Evolutionary conservation across 164 flowering plant genomes (phyloP), one percentile per base, ranked within the genome.

Genomic region (Vitis rupestris): DNA sequence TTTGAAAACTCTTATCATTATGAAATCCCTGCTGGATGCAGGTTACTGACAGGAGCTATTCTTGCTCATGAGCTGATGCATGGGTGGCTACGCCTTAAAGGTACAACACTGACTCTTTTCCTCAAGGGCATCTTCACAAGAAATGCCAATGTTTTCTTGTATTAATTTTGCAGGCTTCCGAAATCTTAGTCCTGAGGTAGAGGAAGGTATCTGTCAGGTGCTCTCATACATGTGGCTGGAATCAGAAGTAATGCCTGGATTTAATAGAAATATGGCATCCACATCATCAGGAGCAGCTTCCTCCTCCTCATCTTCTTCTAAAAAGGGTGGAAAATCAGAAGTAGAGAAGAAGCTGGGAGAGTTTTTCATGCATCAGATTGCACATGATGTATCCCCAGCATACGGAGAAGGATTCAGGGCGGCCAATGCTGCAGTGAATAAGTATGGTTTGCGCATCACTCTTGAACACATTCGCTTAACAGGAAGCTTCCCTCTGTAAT

Each of bases 31-130:
- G 53, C 67, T 71, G 68, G 44, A 31, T 84, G 76, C 88, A 95
- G 99, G 70, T 74, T 95, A 65, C 79, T 95, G 50, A 93, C 98
- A 2, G 99, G 98, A 50, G 91, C 99, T 53, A 93, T 95, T 72
- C 97, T 95, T 67, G 96, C 98, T 56, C 98, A 95, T 65, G 98
- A 95, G 72, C 63, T 95, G 79, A 95, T 95, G 99, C 98, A 91
- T 61, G 99, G 89, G 2, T 95, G 93, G 94, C 71, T 95, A 64
- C 97, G 99, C 62, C 94, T 95, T 9, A 93, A 88, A 78, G 99
- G 98, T 91, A 81, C 10, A 31, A 12, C 19, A 1, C 3, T 23
- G 6, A 12, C 10, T 31, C 30, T 16, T 52, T 44, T 48, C 11
- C 7, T 49, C 23, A 55, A 51, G 1, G 8, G 11, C 11, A 37